Percentiles rank a stretch among this genome's conserved stretches.
phyloP scores from a whole-genome alignment of 805 yeast genomes.

The Wickerhamiella occidentalis region DNA sequence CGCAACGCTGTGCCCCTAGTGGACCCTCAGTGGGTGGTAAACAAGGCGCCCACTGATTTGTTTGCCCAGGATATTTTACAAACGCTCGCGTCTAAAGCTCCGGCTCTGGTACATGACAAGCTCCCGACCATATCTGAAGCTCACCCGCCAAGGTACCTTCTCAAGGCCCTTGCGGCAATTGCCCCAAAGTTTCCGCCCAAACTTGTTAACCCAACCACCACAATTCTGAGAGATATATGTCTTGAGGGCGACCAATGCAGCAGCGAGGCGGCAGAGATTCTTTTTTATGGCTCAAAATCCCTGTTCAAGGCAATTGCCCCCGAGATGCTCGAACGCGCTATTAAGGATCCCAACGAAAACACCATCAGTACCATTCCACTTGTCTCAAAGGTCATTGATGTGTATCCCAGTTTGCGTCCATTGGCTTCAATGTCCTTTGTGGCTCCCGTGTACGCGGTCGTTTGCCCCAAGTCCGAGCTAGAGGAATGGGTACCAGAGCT shows the following conservation, averaged over 20 bases:
- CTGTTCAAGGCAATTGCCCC: constrained; percentile 6
- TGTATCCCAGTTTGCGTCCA: background rate
- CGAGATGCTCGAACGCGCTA: constrained; percentile 4
- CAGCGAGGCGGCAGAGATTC: constrained; percentile 6
- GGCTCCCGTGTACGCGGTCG: background rate
- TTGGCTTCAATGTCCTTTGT: background rate
- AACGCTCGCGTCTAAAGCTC: background rate
- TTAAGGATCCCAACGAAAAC: background rate
- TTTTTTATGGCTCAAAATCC: background rate
- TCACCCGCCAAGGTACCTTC: background rate
- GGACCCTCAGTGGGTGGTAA: background rate
- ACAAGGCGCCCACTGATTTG: background rate
- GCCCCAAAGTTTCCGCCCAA: constrained; percentile 1
- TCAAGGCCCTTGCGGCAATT: background rate
- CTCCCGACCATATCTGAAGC: constrained; percentile 2
- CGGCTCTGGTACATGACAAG: background rate
- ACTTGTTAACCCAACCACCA: constrained; percentile 5
- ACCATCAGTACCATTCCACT: background rate
- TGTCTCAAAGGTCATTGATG: background rate
- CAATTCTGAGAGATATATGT: constrained; percentile 3
- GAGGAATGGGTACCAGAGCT: background rate
- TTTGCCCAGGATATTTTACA: background rate
- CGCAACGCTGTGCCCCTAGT: background rate
- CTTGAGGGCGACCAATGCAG: background rate
- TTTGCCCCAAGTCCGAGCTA: background rate